A percentile compares a stretch with the other conserved stretches of the same genome.
Evolutionary conservation across 371 early-diverging fungal genomes (phyloP).

Genomic region (Actinomucor elegans): DNA sequence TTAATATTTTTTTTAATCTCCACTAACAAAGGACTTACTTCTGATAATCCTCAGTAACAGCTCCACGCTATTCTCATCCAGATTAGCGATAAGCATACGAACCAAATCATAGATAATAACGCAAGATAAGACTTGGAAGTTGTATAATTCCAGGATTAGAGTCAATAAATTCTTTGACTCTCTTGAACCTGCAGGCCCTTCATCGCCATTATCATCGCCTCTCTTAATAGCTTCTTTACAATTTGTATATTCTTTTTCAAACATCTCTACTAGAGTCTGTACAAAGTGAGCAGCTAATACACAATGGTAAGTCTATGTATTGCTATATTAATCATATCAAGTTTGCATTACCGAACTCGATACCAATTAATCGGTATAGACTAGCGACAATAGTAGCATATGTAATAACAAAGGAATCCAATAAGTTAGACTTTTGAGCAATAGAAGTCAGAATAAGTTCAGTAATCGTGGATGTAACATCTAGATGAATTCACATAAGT

Average conservation of each 20-base stretch:
- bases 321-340: neutral
- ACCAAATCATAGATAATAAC: constrained; percentile 87
- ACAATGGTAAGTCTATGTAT: neutral
- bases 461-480: constrained; percentile 84
- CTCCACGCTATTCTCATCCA: constrained; percentile 86
- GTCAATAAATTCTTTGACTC: constrained; percentile 80
- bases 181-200: constrained; percentile 54
- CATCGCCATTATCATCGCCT: constrained; percentile 43
- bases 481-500: too few relatives aligned
- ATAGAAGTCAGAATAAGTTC: constrained; percentile 75
- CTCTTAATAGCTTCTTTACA: constrained; percentile 27
- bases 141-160: constrained; percentile 84
- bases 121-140: constrained; percentile 85
- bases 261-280: constrained; percentile 80
- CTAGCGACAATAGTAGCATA: constrained; percentile 86
- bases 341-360: constrained; percentile 71
- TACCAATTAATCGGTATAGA: constrained; percentile 79
- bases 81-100: constrained; percentile 61
- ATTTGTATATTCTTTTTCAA: constrained; percentile 48
- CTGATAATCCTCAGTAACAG: constrained; percentile 81
- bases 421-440: constrained; percentile 75
- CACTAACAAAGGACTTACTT: constrained; percentile 50
- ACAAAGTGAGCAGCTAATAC: constrained; percentile 76
- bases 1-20: too few relatives aligned
- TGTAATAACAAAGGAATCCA: constrained; percentile 87